These are phyloP conservation scores for Domatiomyces globalis DNA, from an alignment of 2,329 filamentous ascomycete species.

Conservation along the genomic window DNA sequence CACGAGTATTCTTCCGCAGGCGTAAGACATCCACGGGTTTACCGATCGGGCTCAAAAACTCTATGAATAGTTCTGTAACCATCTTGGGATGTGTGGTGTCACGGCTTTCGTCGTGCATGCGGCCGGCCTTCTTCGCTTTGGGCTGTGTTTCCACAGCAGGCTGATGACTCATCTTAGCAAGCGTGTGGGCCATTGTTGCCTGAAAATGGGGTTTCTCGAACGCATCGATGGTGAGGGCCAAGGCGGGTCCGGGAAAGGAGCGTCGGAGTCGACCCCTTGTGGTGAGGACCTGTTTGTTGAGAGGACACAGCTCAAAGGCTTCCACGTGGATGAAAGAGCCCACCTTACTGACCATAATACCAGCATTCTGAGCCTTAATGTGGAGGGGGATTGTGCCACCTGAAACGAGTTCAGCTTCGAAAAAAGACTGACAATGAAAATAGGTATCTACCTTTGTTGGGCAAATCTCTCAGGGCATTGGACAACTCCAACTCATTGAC, in stretches of 20 bases:
- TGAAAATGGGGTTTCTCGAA: constrained; percentile 19
- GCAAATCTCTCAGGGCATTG: neutral
- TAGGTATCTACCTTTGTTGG: neutral
- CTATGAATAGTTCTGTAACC: constrained; percentile 36
- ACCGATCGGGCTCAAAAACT: constrained; percentile 30
- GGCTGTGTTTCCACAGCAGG: constrained; percentile 23
- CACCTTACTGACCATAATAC: constrained; percentile 26
- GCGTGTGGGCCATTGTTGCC: constrained; percentile 20
- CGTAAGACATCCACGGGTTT: constrained; percentile 12
- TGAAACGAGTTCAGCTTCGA: neutral
- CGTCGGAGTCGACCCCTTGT: constrained; percentile 29
- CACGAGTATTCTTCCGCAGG: constrained; percentile 39
- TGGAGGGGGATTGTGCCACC: constrained; percentile 15
- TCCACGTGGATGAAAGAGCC: constrained; percentile 23
- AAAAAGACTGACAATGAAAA: neutral
- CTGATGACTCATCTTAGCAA: constrained; percentile 27
- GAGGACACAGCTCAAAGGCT: constrained; percentile 35
- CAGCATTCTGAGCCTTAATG: constrained; percentile 35
- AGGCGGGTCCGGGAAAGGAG: constrained; percentile 31
- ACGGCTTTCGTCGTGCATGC: constrained; percentile 28
- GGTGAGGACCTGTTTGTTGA: constrained; percentile 25
- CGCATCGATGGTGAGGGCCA: constrained; percentile 19
- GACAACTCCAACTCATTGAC: neutral
- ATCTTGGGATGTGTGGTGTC: constrained; percentile 38
- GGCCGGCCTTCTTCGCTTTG: constrained; percentile 27